These are phyloP conservation scores for Komagataella kurtzmanii DNA, from an alignment of 805 yeast genomes.

Conservation along the genomic window DNA sequence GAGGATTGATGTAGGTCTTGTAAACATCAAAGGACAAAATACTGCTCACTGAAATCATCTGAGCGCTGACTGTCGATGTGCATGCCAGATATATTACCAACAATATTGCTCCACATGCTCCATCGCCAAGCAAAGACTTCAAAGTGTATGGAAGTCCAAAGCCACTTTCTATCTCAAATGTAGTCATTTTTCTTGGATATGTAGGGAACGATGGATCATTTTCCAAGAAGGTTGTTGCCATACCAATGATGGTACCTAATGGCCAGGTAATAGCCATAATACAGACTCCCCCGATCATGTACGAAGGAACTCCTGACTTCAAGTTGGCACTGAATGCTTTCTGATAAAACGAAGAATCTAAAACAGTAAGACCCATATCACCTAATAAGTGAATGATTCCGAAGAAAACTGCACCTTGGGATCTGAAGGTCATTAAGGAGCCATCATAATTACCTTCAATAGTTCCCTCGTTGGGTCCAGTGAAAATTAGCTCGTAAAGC, in stretches of 20 bases:
- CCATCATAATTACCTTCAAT: slow-evolving; percentile 21
- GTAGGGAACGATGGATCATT: slow-evolving; percentile 16
- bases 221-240: slow-evolving; percentile 18
- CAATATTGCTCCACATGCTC: slow-evolving; percentile 19
- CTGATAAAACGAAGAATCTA: slow-evolving; percentile 27
- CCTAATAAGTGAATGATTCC: slow-evolving; percentile 22
- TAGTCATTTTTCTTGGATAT: slow-evolving; percentile 18
- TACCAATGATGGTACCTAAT: slow-evolving; percentile 20
- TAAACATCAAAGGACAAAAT: slow-evolving; percentile 32
- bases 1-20: slow-evolving; percentile 26
- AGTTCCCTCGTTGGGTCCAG: slow-evolving; percentile 6
- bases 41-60: slow-evolving; percentile 24
- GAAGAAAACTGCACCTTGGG: slow-evolving; percentile 20
- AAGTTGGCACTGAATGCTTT: slow-evolving; percentile 23
- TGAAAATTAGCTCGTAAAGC: slow-evolving; percentile 13
- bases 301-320: slow-evolving; percentile 23
- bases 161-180: slow-evolving; percentile 16
- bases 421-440: slow-evolving; percentile 21
- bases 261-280: slow-evolving; percentile 23
- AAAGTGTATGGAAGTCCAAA: slow-evolving; percentile 18
- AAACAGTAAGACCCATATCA: slow-evolving; percentile 22
- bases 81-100: slow-evolving; percentile 23
- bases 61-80: slow-evolving; percentile 27
- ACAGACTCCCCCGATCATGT: slow-evolving; percentile 18
- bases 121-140: slow-evolving; percentile 18